Conservation (phyloP, 805 yeast genomes). For the Ogataea minuta region DNA sequence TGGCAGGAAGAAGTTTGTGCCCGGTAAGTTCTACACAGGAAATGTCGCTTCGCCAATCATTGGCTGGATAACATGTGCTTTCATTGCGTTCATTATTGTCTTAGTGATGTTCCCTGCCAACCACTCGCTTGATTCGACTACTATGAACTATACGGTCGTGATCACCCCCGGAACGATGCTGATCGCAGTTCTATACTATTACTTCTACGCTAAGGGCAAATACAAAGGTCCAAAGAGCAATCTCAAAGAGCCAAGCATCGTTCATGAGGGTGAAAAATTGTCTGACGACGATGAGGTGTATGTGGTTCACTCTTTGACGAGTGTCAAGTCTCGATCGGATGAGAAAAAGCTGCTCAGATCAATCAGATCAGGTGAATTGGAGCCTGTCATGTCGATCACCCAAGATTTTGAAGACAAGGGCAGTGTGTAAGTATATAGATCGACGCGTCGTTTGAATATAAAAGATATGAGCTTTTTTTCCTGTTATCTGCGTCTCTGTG, state of each 20-base stretch:
- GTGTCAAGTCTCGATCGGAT: conserved; percentile 17
- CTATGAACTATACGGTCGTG: conserved; percentile 38
- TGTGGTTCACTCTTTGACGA: conserved; percentile 19
- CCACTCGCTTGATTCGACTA: conserved; percentile 20
- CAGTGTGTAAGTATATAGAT: conserved; percentile 9
- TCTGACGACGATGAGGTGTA: conserved; percentile 21
- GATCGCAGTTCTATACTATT: conserved; percentile 51
- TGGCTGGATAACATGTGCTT: conserved; percentile 34
- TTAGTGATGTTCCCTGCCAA: conserved; percentile 42
- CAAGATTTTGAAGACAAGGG: conserved; percentile 11
- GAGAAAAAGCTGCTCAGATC: conserved; percentile 19
- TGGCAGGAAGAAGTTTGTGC: conserved; percentile 40
- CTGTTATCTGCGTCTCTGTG: too few relatives aligned
- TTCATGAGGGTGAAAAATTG: conserved; percentile 23
- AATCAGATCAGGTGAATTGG: conserved; percentile 20
- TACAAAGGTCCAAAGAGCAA: conserved; percentile 53
- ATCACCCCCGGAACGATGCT: conserved; percentile 47
- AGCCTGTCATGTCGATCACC: conserved; percentile 21
- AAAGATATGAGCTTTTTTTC: background rate
- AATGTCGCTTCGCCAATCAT: conserved; percentile 31
- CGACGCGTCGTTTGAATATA: conserved; percentile 4
- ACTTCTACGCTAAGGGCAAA: conserved; percentile 48
- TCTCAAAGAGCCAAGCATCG: conserved; percentile 27
- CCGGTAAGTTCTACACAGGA: conserved; percentile 46
- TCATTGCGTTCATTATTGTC: conserved; percentile 31